Conservation (phyloP, 169 alveolate species). For the Miamiensis avidus region DNA sequence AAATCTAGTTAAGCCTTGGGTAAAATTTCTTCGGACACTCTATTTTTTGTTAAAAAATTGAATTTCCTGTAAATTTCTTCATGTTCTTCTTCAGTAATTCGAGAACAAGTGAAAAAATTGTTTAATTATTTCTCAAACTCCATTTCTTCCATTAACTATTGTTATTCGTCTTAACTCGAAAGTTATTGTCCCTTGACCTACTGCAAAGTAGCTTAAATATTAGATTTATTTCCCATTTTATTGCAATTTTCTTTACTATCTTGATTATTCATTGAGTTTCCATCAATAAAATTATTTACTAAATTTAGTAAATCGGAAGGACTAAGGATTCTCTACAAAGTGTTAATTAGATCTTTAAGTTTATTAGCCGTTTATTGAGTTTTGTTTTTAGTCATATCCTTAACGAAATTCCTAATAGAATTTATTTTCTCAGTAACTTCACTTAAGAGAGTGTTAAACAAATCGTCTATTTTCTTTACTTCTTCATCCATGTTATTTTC, state of each 20-base stretch:
- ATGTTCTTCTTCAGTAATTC: constrained; percentile 7
- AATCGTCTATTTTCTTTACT: constrained; percentile 6
- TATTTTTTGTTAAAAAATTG: constrained; percentile 3
- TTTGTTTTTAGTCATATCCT: not conserved
- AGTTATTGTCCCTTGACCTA: too few species aligned
- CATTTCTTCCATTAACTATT: not conserved
- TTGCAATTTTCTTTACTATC: not conserved
- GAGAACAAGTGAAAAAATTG: not conserved
- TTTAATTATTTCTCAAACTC: constrained; percentile 7
- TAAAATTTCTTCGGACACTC: not conserved
- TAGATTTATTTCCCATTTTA: too few species aligned
- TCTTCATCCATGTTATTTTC: not conserved
- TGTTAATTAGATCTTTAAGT: not conserved
- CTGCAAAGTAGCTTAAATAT: too few species aligned
- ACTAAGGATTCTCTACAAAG: constrained; percentile 1
- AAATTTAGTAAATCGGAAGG: constrained; percentile 5
- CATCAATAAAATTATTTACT: not conserved
- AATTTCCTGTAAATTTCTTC: constrained; percentile 14
- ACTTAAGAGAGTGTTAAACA: constrained; percentile 12
- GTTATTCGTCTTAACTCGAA: not conserved
- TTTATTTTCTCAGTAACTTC: constrained; percentile 3
- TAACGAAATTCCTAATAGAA: not conserved
- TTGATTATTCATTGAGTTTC: not conserved
- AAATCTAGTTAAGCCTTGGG: not conserved
- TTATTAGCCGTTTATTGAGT: not conserved